Conservation (phyloP, 495 filamentous ascomycete species). For the Tetracladium marchalianum region DNA sequence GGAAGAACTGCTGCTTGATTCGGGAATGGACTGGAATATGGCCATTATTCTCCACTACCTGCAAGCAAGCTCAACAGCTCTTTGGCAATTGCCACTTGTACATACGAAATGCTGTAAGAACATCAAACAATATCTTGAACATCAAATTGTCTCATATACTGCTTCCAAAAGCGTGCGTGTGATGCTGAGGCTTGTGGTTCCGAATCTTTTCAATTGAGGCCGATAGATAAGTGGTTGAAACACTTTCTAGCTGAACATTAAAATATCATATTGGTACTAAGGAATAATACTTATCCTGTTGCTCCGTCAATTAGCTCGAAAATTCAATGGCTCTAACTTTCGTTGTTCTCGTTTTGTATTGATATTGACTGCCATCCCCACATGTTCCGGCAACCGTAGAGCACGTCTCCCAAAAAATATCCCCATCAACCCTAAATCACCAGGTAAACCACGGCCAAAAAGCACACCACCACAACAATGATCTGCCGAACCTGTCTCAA, state of each 20-base stretch:
- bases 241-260: no score
- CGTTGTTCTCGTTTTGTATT: no score
- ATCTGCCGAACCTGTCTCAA: constrained; percentile 23
- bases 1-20: no score
- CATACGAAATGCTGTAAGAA: constrained; percentile 3
- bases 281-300: no score
- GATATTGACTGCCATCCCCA: constrained; percentile 8
- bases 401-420: constrained; percentile 10
- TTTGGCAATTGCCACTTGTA: constrained; percentile 4
- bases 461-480: constrained; percentile 17
- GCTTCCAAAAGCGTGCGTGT: no score
- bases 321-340: neutral
- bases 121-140: neutral
- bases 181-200: no score
- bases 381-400: constrained; percentile 11
- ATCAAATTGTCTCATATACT: neutral
- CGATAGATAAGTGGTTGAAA: no score
- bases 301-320: no score
- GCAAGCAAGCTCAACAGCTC: neutral
- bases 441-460: neutral
- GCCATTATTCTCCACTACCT: no score
- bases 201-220: no score
- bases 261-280: no score
- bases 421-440: neutral
- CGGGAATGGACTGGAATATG: no score